A percentile compares a stretch with the other conserved stretches of the same genome.
Conservation (phyloP, 2,329 filamentous ascomycete genomes). For the Chrysosporium queenslandicum region DNA sequence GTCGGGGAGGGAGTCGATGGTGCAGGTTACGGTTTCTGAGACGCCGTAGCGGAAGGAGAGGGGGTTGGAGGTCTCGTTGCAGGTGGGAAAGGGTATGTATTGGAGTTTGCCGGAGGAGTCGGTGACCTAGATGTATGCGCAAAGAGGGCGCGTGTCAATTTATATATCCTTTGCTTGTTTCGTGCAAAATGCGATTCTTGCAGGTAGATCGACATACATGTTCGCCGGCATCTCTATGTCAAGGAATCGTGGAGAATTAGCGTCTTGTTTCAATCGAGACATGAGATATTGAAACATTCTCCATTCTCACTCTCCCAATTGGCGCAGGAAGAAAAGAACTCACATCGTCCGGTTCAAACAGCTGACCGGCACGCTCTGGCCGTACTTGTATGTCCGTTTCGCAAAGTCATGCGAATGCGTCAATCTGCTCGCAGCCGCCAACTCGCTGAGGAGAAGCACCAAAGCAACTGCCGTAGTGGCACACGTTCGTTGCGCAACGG, state of each 20-base stretch:
- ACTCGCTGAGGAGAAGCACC: slow-evolving; percentile 3
- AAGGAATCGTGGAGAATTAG: slow-evolving; percentile 12
- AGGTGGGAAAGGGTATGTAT: slow-evolving; percentile 83
- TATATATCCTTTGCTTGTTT: not conserved
- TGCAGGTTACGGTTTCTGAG: slow-evolving; percentile 49
- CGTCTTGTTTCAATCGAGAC: too few relatives aligned
- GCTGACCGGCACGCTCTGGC: slow-evolving; percentile 42
- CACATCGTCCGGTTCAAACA: slow-evolving; percentile 46
- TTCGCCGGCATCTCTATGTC: slow-evolving; percentile 68
- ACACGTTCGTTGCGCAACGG: not conserved
- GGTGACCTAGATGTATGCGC: slow-evolving; percentile 10
- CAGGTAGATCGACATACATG: too few relatives aligned
- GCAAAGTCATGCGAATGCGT: slow-evolving; percentile 12
- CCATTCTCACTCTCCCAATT: too few relatives aligned
- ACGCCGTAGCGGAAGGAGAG: slow-evolving; percentile 80
- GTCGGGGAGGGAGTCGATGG: slow-evolving; percentile 44
- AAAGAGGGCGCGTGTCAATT: not conserved
- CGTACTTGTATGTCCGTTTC: slow-evolving; percentile 36
- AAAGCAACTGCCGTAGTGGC: not conserved
- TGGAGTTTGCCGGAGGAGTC: slow-evolving; percentile 70
- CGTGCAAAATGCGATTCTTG: too few relatives aligned
- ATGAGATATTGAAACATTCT: too few relatives aligned
- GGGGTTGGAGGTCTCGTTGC: slow-evolving; percentile 74
- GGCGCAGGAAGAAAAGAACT: slow-evolving; percentile 15
- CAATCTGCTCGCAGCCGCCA: slow-evolving; percentile 4